These are phyloP conservation scores for Flagelloscypha sp. DNA, from an alignment of 768 basidiomycete species.

Conservation along the genomic window DNA sequence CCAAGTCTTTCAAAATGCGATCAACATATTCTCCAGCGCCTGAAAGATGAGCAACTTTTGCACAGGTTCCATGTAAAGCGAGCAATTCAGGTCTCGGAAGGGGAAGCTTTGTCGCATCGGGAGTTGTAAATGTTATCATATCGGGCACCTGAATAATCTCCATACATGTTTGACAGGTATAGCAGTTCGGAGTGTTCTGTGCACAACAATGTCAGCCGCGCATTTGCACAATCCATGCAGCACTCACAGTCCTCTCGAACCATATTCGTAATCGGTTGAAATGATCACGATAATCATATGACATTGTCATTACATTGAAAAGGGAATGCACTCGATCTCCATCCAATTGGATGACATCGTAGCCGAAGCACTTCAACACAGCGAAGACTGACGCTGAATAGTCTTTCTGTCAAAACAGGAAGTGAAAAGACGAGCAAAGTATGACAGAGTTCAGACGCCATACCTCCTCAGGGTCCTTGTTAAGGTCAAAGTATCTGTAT, in stretches of 20 bases:
- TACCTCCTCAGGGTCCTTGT: neutral
- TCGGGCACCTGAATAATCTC: neutral
- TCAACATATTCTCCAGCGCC: conserved; percentile 22
- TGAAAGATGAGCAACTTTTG: conserved; percentile 23
- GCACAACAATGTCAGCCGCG: too few species aligned
- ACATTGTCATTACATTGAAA: conserved; percentile 8
- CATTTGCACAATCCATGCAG: neutral
- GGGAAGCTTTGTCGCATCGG: conserved; percentile 15
- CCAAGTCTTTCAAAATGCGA: conserved; percentile 14
- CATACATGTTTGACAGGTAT: neutral
- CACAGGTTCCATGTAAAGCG: conserved; percentile 23
- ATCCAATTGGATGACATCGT: conserved; percentile 5
- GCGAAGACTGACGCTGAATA: conserved; percentile 2
- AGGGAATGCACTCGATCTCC: conserved; percentile 5
- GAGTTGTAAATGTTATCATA: conserved; percentile 13
- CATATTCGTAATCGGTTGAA: conserved; percentile 12
- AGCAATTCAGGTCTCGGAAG: conserved; percentile 22
- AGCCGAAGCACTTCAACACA: conserved; percentile 4
- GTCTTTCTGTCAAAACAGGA: neutral
- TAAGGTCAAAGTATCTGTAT: conserved; percentile 1
- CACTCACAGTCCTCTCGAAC: conserved; percentile 13
- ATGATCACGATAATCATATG: conserved; percentile 1
- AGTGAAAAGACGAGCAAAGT: neutral
- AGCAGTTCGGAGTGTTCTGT: conserved; percentile 1
- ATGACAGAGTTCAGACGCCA: neutral